These are phyloP conservation scores for Paulownia fortunei DNA, from an alignment of 257 asterid species.

Conservation along the genomic window DNA sequence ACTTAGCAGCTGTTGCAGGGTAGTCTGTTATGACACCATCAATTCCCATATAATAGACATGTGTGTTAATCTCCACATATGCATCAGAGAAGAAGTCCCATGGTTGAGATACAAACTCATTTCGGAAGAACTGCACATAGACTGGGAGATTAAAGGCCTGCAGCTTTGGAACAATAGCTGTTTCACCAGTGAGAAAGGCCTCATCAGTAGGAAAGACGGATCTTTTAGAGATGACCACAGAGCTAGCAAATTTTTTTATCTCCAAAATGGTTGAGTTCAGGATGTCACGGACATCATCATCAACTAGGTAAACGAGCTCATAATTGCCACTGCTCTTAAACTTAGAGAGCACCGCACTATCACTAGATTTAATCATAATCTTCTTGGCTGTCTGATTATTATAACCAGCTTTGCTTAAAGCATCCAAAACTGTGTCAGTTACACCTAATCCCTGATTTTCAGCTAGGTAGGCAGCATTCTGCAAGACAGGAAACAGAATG, in stretches of 20 bases:
- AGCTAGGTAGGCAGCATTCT: constrained; percentile 80
- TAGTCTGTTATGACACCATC: constrained; percentile 61
- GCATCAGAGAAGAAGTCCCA: constrained; percentile 85
- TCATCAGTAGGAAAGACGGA: constrained; percentile 51
- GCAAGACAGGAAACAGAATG: constrained; percentile 32
- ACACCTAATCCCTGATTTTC: constrained; percentile 62
- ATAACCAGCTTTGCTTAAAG: constrained; percentile 58
- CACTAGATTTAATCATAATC: constrained; percentile 61
- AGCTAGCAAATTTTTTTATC: constrained; percentile 62
- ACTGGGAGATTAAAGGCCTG: constrained; percentile 51
- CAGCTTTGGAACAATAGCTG: constrained; percentile 57
- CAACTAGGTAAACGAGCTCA: constrained; percentile 59
- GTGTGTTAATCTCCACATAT: constrained; percentile 56
- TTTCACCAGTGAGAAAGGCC: constrained; percentile 38
- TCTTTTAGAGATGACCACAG: constrained; percentile 54
- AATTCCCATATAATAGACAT: constrained; percentile 27
- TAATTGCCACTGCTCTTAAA: constrained; percentile 49
- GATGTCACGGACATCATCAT: constrained; percentile 54
- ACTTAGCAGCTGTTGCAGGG: constrained; percentile 72
- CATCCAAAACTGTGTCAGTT: constrained; percentile 56
- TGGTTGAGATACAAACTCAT: constrained; percentile 77
- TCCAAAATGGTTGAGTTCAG: constrained; percentile 61
- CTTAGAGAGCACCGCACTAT: constrained; percentile 62
- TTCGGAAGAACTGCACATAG: constrained; percentile 60
- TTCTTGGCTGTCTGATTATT: constrained; percentile 54